These are phyloP conservation scores for Pseudozyma hubeiensis DNA, from an alignment of 1,284 basidiomycete genomes.

Conservation along the genomic window DNA sequence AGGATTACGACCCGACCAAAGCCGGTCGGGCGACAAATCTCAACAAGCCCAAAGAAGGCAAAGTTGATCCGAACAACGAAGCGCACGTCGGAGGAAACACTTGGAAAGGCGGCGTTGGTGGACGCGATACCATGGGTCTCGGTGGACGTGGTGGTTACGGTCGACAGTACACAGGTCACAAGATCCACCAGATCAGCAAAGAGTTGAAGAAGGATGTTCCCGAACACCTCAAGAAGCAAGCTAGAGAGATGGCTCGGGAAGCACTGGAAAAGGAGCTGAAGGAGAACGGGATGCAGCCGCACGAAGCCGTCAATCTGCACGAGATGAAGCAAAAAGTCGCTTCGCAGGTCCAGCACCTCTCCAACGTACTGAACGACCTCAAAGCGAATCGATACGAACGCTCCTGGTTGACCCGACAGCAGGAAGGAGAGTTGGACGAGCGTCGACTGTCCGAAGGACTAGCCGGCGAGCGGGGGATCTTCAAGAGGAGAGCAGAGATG, in stretches of 20 bases:
- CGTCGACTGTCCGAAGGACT: conserved; percentile 67
- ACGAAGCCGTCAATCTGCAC: conserved; percentile 65
- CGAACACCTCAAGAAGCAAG: conserved; percentile 67
- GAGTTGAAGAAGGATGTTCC: conserved; percentile 68
- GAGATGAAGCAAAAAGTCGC: conserved; percentile 62
- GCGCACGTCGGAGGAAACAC: conserved; percentile 69
- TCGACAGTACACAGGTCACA: conserved; percentile 63
- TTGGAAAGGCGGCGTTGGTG: conserved; percentile 69
- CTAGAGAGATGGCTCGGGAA: conserved; percentile 68
- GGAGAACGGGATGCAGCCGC: conserved; percentile 66
- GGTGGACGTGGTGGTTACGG: conserved; percentile 67
- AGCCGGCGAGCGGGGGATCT: conserved; percentile 68
- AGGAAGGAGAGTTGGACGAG: conserved; percentile 70
- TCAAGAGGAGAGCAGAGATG: conserved; percentile 65
- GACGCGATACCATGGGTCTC: conserved; percentile 68
- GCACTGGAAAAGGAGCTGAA: conserved; percentile 67
- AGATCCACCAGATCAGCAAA: conserved; percentile 67
- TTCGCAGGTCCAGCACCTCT: conserved; percentile 60
- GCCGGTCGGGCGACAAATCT: conserved; percentile 53
- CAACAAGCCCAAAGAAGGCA: conserved; percentile 67
- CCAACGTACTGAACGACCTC: conserved; percentile 64
- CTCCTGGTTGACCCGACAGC: conserved; percentile 68
- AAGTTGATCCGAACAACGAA: conserved; percentile 65
- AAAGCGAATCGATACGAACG: conserved; percentile 69
- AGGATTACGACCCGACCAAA: conserved; percentile 55